Base-by-base conservation (phyloP, 352 stramenopile genomes). In the Globisporangium takayamanum region DNA sequence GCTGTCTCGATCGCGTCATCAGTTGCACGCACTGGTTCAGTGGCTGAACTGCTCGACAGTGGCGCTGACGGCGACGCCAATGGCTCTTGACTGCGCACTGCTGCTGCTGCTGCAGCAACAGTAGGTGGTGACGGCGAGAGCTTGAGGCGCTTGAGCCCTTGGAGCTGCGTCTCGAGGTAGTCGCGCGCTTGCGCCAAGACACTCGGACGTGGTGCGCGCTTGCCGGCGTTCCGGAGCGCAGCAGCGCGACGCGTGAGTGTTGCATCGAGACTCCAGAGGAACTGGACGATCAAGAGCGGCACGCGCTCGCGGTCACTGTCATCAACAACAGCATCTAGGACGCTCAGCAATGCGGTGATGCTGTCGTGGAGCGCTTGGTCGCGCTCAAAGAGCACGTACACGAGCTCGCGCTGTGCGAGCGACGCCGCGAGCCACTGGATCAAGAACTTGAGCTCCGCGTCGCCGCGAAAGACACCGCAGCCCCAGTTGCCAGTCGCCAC, bases 401-500 rank as follows among this genome's bases (percentile, higher is more conserved):
- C 68, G 36, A 92, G 52, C 2, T 77, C 60, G 2, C 79, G 72
- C 10, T 62, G 54, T 30, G 65, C 51, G 6, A 89, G 61, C 4
- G 82, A 88, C 12, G 83, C 82, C 6, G 84, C 82, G 3, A 94
- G 58, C 84, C 84, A 92, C 58, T 94, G 83, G 55, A 94, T 76
- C 18, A 92, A 20, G 64, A 92, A 87, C 61, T 92, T 94, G 10
- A 92, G 66, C 59, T 92, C 79, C 3, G 77, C 66, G 50, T 92
- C 76, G 4, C 84, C 84, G 18, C 62, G 56, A 58, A 94, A 92
- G 11, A 92, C 83, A 2, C 84, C 84, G 36, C 84, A 92, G 52
- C 84, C 84, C 84, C 84, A 94, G 58, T 94, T 92, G 20, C 84
- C 84, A 5, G 78, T 88, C 8, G 79, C 81, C 8, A 94, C 67